Evolutionary conservation across 495 filamentous ascomycete genomes (phyloP).

Genomic region (Penicillium steckii): DNA sequence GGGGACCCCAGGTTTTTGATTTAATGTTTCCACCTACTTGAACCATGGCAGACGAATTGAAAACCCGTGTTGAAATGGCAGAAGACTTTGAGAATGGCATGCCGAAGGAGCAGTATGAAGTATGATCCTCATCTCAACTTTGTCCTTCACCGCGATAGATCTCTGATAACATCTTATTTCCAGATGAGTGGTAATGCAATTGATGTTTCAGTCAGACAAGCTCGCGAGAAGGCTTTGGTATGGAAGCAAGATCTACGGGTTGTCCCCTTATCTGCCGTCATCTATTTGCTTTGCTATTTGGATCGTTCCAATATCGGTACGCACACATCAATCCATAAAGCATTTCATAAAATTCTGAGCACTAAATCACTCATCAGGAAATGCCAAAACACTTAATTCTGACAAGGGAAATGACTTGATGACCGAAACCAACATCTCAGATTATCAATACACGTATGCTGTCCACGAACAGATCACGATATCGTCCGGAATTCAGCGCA

Average conservation of each 20-base stretch:
- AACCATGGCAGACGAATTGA: not conserved
- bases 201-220: not conserved
- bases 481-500: too few relatives aligned
- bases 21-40: not conserved
- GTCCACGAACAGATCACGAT: too few relatives aligned
- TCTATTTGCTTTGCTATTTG: conserved; percentile 65
- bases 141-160: not conserved
- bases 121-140: not conserved
- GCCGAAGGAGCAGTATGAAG: not conserved
- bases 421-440: conserved; percentile 58
- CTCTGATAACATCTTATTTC: not conserved
- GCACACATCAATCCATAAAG: not conserved
- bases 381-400: conserved; percentile 63
- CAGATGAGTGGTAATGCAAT: not conserved
- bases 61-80: not conserved
- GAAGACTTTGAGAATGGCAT: not conserved
- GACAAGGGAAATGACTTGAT: conserved; percentile 60
- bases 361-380: conserved; percentile 32
- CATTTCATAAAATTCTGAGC: not conserved
- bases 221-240: conserved; percentile 40
- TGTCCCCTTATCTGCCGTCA: conserved; percentile 57
- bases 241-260: conserved; percentile 63
- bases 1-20: not conserved
- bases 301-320: conserved; percentile 67
- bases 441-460: conserved; percentile 54